Percentiles rank a stretch among this genome's conserved stretches.
phyloP scores from a whole-genome alignment of 2,329 filamentous ascomycete genomes.

The Colletotrichum tamarilloi region DNA sequence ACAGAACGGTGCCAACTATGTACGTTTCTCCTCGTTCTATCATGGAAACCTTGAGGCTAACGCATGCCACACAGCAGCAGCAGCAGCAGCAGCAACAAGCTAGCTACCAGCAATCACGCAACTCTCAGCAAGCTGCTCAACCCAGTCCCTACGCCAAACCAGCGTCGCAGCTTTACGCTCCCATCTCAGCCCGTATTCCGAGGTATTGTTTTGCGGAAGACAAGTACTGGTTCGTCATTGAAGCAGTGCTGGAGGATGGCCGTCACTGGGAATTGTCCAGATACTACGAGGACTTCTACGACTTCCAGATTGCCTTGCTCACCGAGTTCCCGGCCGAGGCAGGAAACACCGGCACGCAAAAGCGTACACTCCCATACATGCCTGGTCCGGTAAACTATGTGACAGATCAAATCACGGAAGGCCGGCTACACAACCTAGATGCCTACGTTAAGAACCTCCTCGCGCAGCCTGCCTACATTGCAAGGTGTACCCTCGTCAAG shows the following conservation, averaged over 20 bases:
- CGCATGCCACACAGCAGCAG: background rate
- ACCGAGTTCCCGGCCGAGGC: conserved; percentile 94
- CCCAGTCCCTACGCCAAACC: conserved; percentile 55
- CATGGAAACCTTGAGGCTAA: background rate
- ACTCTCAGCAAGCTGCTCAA: conserved; percentile 47
- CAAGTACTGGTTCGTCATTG: conserved; percentile 99
- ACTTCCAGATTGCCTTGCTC: conserved; percentile 95
- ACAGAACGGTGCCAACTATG: conserved; percentile 59
- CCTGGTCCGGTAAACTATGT: conserved; percentile 97
- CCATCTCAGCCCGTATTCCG: conserved; percentile 86
- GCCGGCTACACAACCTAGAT: conserved; percentile 90
- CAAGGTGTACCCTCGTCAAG: conserved; percentile 84
- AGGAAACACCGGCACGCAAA: conserved; percentile 82
- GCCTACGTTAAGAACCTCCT: conserved; percentile 95
- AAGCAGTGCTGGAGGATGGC: conserved; percentile 89
- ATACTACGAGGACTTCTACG: conserved; percentile 99
- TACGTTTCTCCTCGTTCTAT: conserved; percentile 47
- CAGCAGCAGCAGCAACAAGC: conserved; percentile 40
- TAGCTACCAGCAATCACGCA: conserved; percentile 40
- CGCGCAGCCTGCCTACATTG: conserved; percentile 84
- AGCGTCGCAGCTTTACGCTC: conserved; percentile 73
- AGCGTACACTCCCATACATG: conserved; percentile 94
- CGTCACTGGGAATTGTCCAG: conserved; percentile 92
- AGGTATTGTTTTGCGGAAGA: conserved; percentile 96
- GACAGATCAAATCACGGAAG: conserved; percentile 96